These are phyloP conservation scores for Geotrichum carabidarum DNA, from an alignment of 1,139 yeast genomes.

Conservation along the genomic window DNA sequence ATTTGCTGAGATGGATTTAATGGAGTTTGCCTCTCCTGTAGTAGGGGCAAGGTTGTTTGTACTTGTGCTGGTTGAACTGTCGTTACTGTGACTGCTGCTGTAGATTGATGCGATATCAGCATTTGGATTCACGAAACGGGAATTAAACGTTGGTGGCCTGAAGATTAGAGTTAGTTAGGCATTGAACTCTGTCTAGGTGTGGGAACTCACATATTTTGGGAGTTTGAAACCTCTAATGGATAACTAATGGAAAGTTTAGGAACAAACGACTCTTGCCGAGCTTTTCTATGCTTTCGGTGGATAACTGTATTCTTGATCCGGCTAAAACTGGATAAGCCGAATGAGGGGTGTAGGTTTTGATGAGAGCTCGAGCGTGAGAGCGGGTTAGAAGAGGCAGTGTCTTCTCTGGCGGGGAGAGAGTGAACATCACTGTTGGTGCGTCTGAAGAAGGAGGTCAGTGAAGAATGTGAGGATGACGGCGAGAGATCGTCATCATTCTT, in stretches of 20 bases:
- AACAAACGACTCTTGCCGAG: not conserved
- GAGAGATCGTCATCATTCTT: constrained; percentile 6
- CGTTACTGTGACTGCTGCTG: constrained; percentile 1
- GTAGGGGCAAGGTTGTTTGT: not conserved
- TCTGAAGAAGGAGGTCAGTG: constrained; percentile 9
- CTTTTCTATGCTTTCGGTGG: not conserved
- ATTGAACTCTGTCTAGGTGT: too few species aligned
- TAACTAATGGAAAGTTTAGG: not conserved
- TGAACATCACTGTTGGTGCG: constrained; percentile 6
- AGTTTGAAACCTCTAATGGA: too few species aligned
- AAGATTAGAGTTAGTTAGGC: not conserved
- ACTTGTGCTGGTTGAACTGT: not conserved
- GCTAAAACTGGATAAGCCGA: not conserved
- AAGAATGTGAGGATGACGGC: constrained; percentile 13
- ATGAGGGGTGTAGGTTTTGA: not conserved
- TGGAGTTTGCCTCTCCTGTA: not conserved
- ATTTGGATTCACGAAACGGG: constrained; percentile 10
- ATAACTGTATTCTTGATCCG: not conserved
- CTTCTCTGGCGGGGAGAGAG: not conserved
- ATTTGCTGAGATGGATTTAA: not conserved
- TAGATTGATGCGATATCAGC: constrained; percentile 15
- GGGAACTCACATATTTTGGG: too few species aligned
- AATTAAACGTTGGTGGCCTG: constrained; percentile 13
- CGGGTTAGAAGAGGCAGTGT: not conserved
- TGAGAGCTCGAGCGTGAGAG: too few species aligned